Percentiles rank a stretch among this genome's conserved stretches.
These are phyloP conservation scores for Lenwebbia sp. DNA, from an alignment of 345 rosid genomes.

Conservation along the genomic window DNA sequence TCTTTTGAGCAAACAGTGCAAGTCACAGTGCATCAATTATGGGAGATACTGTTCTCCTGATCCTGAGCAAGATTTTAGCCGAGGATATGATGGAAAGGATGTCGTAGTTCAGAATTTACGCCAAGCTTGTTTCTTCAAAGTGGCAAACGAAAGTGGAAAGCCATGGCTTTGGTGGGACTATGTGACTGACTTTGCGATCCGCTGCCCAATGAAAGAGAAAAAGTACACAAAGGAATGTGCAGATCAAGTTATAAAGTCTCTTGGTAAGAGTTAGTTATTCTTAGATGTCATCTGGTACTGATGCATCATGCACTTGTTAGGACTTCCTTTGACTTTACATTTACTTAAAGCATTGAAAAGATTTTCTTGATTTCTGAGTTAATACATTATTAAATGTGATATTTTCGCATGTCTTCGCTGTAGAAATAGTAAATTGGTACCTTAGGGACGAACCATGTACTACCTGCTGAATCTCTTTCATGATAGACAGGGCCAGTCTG, in stretches of 20 bases:
- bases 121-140: constrained; percentile 44
- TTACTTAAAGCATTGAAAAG: neutral
- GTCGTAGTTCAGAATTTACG: constrained; percentile 47
- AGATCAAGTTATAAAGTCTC: constrained; percentile 32
- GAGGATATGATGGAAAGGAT: constrained; percentile 57
- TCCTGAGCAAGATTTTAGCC: constrained; percentile 51
- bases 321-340: neutral
- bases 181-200: constrained; percentile 43
- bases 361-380: neutral
- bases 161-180: constrained; percentile 71
- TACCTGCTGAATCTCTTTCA: neutral
- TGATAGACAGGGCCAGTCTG: neutral
- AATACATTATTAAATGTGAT: neutral
- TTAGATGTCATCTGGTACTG: neutral
- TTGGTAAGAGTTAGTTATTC: constrained; percentile 19
- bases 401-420: neutral
- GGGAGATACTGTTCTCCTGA: constrained; percentile 62
- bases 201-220: constrained; percentile 57
- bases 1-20: constrained; percentile 44
- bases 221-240: constrained; percentile 55
- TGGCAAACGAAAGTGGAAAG: constrained; percentile 38
- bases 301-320: neutral
- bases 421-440: neutral
- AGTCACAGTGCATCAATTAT: constrained; percentile 56
- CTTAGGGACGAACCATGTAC: neutral